Conservation (phyloP, 2,329 filamentous ascomycete genomes). For the Botrytis pseudocinerea region DNA sequence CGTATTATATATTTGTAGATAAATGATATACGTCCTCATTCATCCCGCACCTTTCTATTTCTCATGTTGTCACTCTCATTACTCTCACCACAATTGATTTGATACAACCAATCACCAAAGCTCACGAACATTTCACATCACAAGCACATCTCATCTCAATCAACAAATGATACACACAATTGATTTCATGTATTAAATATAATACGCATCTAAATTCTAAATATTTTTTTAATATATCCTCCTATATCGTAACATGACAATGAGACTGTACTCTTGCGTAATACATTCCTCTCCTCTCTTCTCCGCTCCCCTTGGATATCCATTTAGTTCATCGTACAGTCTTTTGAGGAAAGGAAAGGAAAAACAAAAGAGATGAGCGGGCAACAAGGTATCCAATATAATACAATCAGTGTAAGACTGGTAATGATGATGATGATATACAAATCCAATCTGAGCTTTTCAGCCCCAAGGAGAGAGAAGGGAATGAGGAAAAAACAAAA, state of each 20-base stretch:
- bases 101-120: background rate
- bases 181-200: background rate
- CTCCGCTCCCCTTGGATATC: background rate
- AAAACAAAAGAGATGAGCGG: background rate
- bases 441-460: background rate
- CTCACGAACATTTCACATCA: background rate
- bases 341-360: background rate
- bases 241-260: background rate
- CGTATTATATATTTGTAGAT: no score
- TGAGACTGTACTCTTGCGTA: background rate
- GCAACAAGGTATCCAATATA: background rate
- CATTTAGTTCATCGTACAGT: background rate
- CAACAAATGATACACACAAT: background rate
- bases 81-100: no score
- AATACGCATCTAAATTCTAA: background rate
- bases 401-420: background rate
- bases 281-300: background rate
- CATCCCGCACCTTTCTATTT: no score
- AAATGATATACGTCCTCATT: no score
- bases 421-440: background rate
- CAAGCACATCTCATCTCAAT: background rate
- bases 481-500: background rate
- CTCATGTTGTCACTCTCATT: no score
- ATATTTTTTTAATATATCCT: background rate
- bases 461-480: background rate